Conservation (phyloP, 495 filamentous ascomycete genomes). For the Penicillium lividum region DNA sequence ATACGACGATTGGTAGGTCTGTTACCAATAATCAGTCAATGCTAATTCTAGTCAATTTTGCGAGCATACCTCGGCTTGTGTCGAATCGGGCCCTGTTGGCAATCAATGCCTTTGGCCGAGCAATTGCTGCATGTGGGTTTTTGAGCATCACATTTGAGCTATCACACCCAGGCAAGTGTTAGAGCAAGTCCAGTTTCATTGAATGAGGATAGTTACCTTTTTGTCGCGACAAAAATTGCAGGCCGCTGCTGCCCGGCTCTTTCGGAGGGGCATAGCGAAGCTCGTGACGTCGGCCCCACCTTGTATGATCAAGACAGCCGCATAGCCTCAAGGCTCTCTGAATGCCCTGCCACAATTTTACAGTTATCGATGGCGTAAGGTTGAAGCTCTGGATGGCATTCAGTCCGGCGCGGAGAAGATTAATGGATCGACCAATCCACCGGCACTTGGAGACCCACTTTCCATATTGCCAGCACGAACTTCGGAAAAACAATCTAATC, state of each 20-base stretch:
- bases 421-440: neutral
- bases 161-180: neutral
- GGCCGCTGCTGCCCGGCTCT: slow-evolving; percentile 28
- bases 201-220: slow-evolving; percentile 18
- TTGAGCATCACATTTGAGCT: slow-evolving; percentile 35
- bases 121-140: slow-evolving; percentile 31
- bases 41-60: neutral
- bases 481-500: too few species aligned
- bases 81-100: slow-evolving; percentile 17
- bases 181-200: neutral
- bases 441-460: too few species aligned
- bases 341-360: neutral
- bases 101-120: slow-evolving; percentile 24
- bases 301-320: neutral
- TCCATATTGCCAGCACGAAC: too few species aligned
- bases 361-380: neutral
- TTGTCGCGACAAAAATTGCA: slow-evolving; percentile 33
- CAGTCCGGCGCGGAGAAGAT: neutral
- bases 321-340: neutral
- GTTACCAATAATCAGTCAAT: neutral
- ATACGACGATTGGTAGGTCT: slow-evolving; percentile 34
- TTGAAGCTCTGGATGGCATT: neutral
- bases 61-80: slow-evolving; percentile 26
- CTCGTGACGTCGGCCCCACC: neutral
- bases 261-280: slow-evolving; percentile 21